phyloP scores from a whole-genome alignment of 2,329 filamentous ascomycete species.

The Geosmithia morbida region DNA sequence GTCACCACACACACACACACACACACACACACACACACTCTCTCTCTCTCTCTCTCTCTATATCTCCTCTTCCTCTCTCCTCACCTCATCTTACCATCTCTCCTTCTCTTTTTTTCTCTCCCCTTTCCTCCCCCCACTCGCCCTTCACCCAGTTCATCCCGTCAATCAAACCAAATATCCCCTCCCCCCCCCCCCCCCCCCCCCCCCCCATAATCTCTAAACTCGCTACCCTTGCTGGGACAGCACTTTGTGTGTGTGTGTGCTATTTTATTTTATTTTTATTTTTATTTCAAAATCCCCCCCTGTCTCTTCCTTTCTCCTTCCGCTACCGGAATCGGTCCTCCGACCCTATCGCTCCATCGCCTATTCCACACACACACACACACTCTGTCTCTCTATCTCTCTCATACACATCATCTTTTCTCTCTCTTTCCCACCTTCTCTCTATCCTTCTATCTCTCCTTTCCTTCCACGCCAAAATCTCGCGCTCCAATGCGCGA shows the following conservation, averaged over 20 bases:
- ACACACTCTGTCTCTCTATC: not conserved
- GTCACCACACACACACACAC: no score
- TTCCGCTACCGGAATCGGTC: not conserved
- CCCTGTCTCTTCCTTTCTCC: not conserved
- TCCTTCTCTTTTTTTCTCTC: not conserved
- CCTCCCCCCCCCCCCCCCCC: no score
- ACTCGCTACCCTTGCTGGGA: not conserved
- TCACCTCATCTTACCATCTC: not conserved
- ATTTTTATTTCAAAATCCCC: no score
- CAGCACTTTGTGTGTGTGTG: no score
- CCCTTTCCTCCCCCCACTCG: not conserved
- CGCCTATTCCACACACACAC: not conserved
- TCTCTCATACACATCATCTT: no score
- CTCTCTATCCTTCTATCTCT: not conserved
- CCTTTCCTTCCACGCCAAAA: not conserved
- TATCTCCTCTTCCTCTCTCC: no score
- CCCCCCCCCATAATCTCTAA: not conserved
- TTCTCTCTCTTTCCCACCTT: no score
- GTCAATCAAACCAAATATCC: not conserved
- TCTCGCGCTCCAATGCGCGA: conserved; percentile 1
- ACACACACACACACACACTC: no score
- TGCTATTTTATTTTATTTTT: no score
- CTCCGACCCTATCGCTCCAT: not conserved
- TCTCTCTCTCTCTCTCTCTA: not conserved
- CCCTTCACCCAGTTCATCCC: not conserved